These are phyloP conservation scores for Pycnococcus provasolii DNA, from an alignment of 139 green algal genomes.

Conservation along the genomic window DNA sequence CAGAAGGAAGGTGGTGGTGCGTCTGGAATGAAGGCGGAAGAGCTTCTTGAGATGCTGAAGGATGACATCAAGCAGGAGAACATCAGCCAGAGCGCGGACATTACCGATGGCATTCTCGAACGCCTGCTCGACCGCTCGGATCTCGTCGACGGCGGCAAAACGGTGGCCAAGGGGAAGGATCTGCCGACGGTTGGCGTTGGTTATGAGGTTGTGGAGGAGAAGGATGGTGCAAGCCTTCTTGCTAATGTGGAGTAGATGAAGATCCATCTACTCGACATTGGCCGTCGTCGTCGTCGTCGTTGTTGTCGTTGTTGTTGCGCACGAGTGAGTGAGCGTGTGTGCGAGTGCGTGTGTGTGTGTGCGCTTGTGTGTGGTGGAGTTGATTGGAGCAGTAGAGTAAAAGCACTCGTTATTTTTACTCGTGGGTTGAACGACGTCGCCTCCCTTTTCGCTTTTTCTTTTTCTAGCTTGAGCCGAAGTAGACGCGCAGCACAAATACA, in stretches of 20 bases:
- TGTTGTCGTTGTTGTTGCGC: too few relatives aligned
- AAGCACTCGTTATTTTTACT: too few relatives aligned
- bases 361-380: too few relatives aligned
- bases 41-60: slow-evolving; percentile 69
- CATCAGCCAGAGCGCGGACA: slow-evolving; percentile 10
- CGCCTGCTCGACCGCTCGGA: slow-evolving; percentile 6
- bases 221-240: slow-evolving; percentile 4
- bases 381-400: too few relatives aligned
- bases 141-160: slow-evolving; percentile 1
- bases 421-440: too few relatives aligned
- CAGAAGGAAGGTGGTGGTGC: slow-evolving; percentile 23
- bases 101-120: slow-evolving; percentile 14
- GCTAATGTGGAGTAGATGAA: slow-evolving; percentile 6
- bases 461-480: slow-evolving; percentile 33
- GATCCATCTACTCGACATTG: not conserved
- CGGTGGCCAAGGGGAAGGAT: not conserved
- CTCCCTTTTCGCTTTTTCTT: too few relatives aligned
- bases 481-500: slow-evolving; percentile 54
- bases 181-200: slow-evolving; percentile 3
- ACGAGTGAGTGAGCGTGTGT: too few relatives aligned
- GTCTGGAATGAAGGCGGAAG: slow-evolving; percentile 42
- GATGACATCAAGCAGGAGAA: not conserved
- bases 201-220: slow-evolving; percentile 16
- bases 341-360: too few relatives aligned
- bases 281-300: slow-evolving; percentile 65